Evolutionary conservation across 2,329 filamentous ascomycete species (phyloP).

Genomic region (Nemania abortiva): DNA sequence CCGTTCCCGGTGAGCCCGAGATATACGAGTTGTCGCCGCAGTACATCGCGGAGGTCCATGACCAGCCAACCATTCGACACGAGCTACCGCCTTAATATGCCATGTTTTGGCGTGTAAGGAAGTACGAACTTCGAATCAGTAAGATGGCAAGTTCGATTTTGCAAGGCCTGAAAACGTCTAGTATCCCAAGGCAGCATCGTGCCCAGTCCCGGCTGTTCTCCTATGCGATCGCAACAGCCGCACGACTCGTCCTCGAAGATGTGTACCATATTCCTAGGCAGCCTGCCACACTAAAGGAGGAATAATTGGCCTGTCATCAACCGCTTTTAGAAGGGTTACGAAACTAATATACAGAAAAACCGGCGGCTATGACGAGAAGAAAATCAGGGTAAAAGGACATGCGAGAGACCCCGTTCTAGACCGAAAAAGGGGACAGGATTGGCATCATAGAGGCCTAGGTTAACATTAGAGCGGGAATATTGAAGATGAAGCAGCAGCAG

Average conservation of each 20-base stretch:
- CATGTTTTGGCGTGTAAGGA: neutral
- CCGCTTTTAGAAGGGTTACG: neutral
- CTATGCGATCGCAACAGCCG: neutral
- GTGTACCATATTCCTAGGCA: neutral
- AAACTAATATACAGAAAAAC: neutral
- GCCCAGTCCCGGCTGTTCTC: neutral
- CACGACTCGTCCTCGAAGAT: neutral
- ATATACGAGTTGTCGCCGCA: conserved; percentile 36
- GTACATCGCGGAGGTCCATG: conserved; percentile 35
- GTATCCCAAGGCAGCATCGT: neutral
- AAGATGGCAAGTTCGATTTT: neutral
- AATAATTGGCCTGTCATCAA: neutral
- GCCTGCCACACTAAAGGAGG: neutral
- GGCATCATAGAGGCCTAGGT: neutral
- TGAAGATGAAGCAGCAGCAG: neutral
- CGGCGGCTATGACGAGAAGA: neutral
- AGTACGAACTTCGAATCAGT: neutral
- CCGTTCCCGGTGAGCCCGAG: neutral
- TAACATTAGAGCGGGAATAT: neutral
- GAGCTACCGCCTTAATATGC: conserved; percentile 29
- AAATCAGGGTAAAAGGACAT: neutral
- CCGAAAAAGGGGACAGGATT: neutral
- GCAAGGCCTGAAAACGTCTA: neutral
- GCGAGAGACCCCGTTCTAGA: neutral
- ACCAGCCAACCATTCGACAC: conserved; percentile 17